phyloP scores from a whole-genome alignment of 306 rosid species.

The Fragaria ananassa region DNA sequence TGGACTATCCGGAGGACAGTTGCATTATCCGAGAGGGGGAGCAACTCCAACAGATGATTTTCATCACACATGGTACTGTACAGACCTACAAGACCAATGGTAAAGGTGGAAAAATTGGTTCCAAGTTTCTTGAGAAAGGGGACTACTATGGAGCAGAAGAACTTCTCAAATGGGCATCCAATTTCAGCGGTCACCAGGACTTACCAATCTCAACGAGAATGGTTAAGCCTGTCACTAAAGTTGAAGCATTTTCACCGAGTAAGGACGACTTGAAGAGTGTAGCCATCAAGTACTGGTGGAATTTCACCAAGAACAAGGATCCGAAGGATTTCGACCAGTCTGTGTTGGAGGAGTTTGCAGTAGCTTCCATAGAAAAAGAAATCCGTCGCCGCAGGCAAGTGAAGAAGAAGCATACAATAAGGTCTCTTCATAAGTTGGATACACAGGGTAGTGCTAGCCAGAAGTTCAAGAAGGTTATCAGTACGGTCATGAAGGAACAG shows the following conservation, averaged over 20 bases:
- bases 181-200: conserved; percentile 27
- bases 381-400: neutral
- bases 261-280: neutral
- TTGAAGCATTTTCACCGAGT: neutral
- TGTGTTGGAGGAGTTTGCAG: neutral
- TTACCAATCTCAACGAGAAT: conserved; percentile 40
- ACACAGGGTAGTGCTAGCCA: neutral
- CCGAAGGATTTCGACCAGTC: neutral
- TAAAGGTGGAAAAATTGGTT: neutral
- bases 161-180: conserved; percentile 33
- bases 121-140: neutral
- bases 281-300: neutral
- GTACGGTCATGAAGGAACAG: neutral
- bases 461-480: neutral
- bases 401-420: neutral
- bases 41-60: neutral
- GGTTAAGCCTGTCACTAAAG: conserved; percentile 14
- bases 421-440: neutral
- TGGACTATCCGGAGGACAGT: neutral
- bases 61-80: conserved; percentile 3
- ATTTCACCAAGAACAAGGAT: neutral
- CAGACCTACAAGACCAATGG: neutral
- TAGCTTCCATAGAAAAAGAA: neutral
- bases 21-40: neutral
- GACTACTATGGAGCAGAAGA: conserved; percentile 13